A percentile compares a stretch with the other conserved stretches of the same genome.
Conservation (phyloP, 1,284 basidiomycete genomes). For the Inonotus hispidus region DNA sequence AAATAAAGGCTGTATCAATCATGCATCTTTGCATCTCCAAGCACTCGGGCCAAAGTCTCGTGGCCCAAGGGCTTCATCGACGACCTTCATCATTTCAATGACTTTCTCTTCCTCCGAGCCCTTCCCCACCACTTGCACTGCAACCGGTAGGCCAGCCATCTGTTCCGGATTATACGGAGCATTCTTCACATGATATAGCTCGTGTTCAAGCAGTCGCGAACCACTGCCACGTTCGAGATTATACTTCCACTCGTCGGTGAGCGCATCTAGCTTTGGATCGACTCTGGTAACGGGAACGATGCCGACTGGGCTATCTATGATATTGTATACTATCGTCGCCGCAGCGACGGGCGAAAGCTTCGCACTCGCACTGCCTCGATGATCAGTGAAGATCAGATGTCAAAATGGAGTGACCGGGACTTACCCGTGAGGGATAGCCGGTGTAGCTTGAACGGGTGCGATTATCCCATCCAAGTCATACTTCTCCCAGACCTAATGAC, state of each 20-base stretch:
- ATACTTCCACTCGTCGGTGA: slow-evolving; percentile 52
- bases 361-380: slow-evolving; percentile 40
- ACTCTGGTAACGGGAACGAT: slow-evolving; percentile 79
- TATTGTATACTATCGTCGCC: slow-evolving; percentile 59
- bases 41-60: slow-evolving; percentile 49
- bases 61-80: slow-evolving; percentile 62
- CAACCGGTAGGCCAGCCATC: slow-evolving; percentile 79
- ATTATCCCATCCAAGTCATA: slow-evolving; percentile 71
- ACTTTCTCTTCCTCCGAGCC: slow-evolving; percentile 87
- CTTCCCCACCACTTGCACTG: slow-evolving; percentile 75
- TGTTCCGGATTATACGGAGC: slow-evolving; percentile 63
- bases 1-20: background rate
- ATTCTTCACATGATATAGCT: slow-evolving; percentile 48
- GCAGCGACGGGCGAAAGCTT: slow-evolving; percentile 48
- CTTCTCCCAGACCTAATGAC: slow-evolving; percentile 64
- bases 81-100: slow-evolving; percentile 73
- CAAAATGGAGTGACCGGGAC: slow-evolving; percentile 19
- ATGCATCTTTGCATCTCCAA: background rate
- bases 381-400: background rate
- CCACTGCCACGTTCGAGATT: slow-evolving; percentile 36
- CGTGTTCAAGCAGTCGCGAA: slow-evolving; percentile 50
- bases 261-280: slow-evolving; percentile 52
- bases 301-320: slow-evolving; percentile 75
- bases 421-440: slow-evolving; percentile 68
- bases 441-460: slow-evolving; percentile 67